A percentile compares a stretch with the other conserved stretches of the same genome.
phyloP scores from a whole-genome alignment of 768 basidiomycete genomes.

The Phylloporus scabripes region DNA sequence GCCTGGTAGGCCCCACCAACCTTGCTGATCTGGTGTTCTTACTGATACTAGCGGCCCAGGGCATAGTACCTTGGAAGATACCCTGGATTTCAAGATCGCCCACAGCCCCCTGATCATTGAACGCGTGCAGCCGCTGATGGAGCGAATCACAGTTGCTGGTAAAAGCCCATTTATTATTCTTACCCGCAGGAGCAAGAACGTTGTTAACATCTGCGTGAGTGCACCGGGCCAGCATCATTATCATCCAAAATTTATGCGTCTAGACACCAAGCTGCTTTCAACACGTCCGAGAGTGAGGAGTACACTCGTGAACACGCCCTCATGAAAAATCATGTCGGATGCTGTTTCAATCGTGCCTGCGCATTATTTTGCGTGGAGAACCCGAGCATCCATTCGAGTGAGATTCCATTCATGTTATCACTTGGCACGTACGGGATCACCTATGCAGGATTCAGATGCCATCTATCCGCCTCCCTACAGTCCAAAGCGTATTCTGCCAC shows the following conservation, averaged over 20 bases:
- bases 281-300: constrained; percentile 49
- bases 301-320: constrained; percentile 40
- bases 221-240: background rate
- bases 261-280: constrained; percentile 64
- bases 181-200: constrained; percentile 59
- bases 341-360: constrained; percentile 49
- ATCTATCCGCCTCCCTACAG: constrained; percentile 74
- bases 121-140: constrained; percentile 48
- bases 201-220: constrained; percentile 66
- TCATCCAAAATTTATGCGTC: background rate
- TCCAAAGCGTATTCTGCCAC: constrained; percentile 36
- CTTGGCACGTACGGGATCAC: constrained; percentile 73
- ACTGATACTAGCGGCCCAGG: constrained; percentile 35
- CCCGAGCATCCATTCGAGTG: constrained; percentile 8
- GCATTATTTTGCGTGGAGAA: constrained; percentile 29
- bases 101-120: no score
- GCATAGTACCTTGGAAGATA: constrained; percentile 55
- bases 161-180: constrained; percentile 56
- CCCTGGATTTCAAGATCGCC: constrained; percentile 43
- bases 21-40: background rate
- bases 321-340: constrained; percentile 46
- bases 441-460: constrained; percentile 70
- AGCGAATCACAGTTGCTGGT: constrained; percentile 40
- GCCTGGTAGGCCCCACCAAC: constrained; percentile 36
- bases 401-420: constrained; percentile 56